Evolutionary conservation across 2,329 filamentous ascomycete genomes (phyloP).

Genomic region (Trichoderma endophyticum): DNA sequence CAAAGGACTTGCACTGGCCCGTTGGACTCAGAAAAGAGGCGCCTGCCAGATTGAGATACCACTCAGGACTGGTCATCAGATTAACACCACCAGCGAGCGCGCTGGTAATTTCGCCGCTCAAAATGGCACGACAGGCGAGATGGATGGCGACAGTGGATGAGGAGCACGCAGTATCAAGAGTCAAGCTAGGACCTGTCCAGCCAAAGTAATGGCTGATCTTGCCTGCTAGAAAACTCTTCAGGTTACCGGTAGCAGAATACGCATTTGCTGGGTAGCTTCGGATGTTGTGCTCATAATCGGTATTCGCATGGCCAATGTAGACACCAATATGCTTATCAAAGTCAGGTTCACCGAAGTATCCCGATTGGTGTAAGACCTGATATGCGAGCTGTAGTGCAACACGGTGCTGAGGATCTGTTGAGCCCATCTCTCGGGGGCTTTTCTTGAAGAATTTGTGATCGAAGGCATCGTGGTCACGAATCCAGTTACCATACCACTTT

Average conservation of each 20-base stretch:
- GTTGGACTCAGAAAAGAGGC: conserved; percentile 29
- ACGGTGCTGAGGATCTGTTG: conserved; percentile 42
- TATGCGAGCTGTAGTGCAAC: conserved; percentile 40
- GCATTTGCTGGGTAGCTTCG: conserved; percentile 35
- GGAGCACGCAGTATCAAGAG: conserved; percentile 40
- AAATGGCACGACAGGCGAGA: conserved; percentile 31
- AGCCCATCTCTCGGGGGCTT: conserved; percentile 33
- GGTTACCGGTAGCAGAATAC: conserved; percentile 37
- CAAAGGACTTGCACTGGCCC: conserved; percentile 35
- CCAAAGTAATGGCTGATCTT: conserved; percentile 37
- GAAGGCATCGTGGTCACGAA: conserved; percentile 28
- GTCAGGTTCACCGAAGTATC: conserved; percentile 21
- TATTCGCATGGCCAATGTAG: conserved; percentile 34
- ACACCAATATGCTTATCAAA: conserved; percentile 28
- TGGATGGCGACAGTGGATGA: conserved; percentile 37
- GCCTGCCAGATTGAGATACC: conserved; percentile 26
- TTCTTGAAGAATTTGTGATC: conserved; percentile 43
- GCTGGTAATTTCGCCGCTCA: conserved; percentile 30
- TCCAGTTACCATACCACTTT: conserved; percentile 26
- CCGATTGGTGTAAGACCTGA: conserved; percentile 35
- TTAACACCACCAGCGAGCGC: conserved; percentile 41
- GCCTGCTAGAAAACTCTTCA: conserved; percentile 34
- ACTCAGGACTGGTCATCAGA: conserved; percentile 32
- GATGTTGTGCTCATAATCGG: conserved; percentile 43
- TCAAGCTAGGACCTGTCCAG: conserved; percentile 36